Evolutionary conservation across 2,329 filamentous ascomycete species (phyloP).

Genomic region (Xylaria sp.): DNA sequence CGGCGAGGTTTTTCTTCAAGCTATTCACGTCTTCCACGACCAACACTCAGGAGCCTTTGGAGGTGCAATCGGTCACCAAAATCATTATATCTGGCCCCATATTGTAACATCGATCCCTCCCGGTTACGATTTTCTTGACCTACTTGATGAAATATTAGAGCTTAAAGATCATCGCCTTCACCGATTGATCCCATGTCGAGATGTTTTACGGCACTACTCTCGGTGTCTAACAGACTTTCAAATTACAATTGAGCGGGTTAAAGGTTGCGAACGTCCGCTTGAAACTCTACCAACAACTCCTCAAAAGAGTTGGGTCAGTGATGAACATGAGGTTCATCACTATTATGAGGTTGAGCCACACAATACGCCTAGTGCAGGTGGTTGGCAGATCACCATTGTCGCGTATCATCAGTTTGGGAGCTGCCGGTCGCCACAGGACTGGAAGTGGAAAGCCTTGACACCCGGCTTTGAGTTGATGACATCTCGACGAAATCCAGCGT

Average conservation of each 20-base stretch:
- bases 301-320: background rate
- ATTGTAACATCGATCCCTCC: background rate
- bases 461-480: background rate
- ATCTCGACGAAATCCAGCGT: too few species aligned
- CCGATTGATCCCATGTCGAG: slow-evolving; percentile 12
- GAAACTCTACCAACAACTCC: slow-evolving; percentile 1
- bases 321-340: background rate
- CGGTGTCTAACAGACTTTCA: slow-evolving; percentile 14
- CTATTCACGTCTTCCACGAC: slow-evolving; percentile 9
- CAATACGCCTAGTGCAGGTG: slow-evolving; percentile 1
- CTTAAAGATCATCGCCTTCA: slow-evolving; percentile 10
- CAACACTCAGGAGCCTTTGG: background rate
- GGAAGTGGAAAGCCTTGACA: slow-evolving; percentile 20
- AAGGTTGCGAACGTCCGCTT: slow-evolving; percentile 1
- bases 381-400: slow-evolving; percentile 7
- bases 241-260: slow-evolving; percentile 7
- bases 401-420: slow-evolving; percentile 19
- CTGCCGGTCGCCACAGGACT: slow-evolving; percentile 19
- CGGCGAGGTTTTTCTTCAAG: slow-evolving; percentile 18
- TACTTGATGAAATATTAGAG: slow-evolving; percentile 5
- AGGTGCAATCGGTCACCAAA: background rate
- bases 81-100: slow-evolving; percentile 7
- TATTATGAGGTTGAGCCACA: slow-evolving; percentile 2
- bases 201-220: slow-evolving; percentile 1
- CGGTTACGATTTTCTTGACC: background rate